Evolutionary conservation across 2,329 filamentous ascomycete genomes (phyloP).

Genomic region (Fusarium chuoi): DNA sequence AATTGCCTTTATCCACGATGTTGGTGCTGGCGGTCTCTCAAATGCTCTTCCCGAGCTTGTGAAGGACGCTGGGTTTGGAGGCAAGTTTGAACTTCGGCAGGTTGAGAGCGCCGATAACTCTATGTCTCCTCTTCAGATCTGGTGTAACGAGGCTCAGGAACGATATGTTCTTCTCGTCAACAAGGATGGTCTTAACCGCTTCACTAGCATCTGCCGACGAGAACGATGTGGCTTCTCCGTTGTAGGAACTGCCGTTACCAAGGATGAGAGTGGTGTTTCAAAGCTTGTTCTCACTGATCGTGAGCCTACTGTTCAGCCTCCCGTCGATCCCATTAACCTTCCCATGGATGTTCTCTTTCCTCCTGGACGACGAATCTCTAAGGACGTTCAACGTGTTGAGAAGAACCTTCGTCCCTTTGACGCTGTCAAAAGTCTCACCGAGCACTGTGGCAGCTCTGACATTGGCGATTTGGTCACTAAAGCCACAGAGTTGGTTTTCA

Average conservation of each 20-base stretch:
- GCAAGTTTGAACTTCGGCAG: slow-evolving; percentile 92
- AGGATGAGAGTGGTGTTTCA: slow-evolving; percentile 70
- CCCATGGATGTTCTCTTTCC: slow-evolving; percentile 91
- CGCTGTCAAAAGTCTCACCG: slow-evolving; percentile 70
- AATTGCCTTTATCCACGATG: slow-evolving; percentile 97
- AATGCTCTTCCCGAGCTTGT: slow-evolving; percentile 83
- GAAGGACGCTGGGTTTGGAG: slow-evolving; percentile 90
- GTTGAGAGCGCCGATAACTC: slow-evolving; percentile 89
- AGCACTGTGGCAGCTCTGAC: slow-evolving; percentile 68
- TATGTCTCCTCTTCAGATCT: slow-evolving; percentile 94
- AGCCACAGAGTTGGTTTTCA: slow-evolving; percentile 83
- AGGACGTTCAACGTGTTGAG: slow-evolving; percentile 41
- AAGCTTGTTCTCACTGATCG: slow-evolving; percentile 84
- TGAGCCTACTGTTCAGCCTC: slow-evolving; percentile 77
- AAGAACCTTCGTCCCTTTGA: slow-evolving; percentile 78
- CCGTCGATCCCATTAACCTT: slow-evolving; percentile 77
- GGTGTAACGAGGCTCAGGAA: slow-evolving; percentile 98
- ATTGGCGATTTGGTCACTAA: slow-evolving; percentile 50
- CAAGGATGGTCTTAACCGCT: slow-evolving; percentile 81
- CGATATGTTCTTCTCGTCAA: slow-evolving; percentile 93
- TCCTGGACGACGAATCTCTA: slow-evolving; percentile 57
- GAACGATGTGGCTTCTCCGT: slow-evolving; percentile 94
- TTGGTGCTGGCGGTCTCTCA: slow-evolving; percentile 85
- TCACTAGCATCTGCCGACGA: slow-evolving; percentile 74
- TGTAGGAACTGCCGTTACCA: slow-evolving; percentile 79